Evolutionary conservation across 2,329 filamentous ascomycete genomes (phyloP), one percentile per base, ranked within the genome.

Genomic region (Zopfia rhizophila): DNA sequence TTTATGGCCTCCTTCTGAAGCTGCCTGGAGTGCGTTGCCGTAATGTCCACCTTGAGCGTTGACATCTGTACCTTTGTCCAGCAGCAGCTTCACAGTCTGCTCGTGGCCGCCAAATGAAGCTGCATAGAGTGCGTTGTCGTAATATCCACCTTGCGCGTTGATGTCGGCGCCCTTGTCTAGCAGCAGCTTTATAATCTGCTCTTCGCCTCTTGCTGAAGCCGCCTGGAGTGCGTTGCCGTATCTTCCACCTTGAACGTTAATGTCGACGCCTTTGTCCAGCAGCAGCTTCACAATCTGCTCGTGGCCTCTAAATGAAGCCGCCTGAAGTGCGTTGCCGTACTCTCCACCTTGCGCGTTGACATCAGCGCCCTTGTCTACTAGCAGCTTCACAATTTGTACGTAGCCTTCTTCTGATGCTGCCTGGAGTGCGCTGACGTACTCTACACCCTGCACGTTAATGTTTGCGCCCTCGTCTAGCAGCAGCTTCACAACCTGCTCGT

Each of bases 251-350:
- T 43, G 42, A 2, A 43, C 35, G 25, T 55, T 55, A 5, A 55
- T 36, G 38, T 60, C 47, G 10, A 62, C 66, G 14, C 59, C 58
- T 25, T 47, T 44, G 6, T 60, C 45, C n/a, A 69, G 48, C 16
- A 70, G 48, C 5, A 54, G 22, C 29, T 55, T 32, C 4, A 69
- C 42, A 0, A 61, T 40, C 2, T 51, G 24, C 13, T 53, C 16
- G 28, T 58, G 28, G 19, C 58, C 50, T 11, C 41, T 45, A 19
- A 48, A 39, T n/a, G 30, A 43, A 21, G 65, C 36, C 16, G 50
- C 44, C 4, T 52, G 40, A 5, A 64, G 41, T 7, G 55, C 36
- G 4, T 32, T 55, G 14, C 50, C 46, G 32, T 45, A 17, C 5
- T 48, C 16, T 0, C 58, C 58, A 12, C 51, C 48, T 10, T 35